phyloP scores from a whole-genome alignment of 2,329 filamentous ascomycete species.

The Dactylellina leptospora region DNA sequence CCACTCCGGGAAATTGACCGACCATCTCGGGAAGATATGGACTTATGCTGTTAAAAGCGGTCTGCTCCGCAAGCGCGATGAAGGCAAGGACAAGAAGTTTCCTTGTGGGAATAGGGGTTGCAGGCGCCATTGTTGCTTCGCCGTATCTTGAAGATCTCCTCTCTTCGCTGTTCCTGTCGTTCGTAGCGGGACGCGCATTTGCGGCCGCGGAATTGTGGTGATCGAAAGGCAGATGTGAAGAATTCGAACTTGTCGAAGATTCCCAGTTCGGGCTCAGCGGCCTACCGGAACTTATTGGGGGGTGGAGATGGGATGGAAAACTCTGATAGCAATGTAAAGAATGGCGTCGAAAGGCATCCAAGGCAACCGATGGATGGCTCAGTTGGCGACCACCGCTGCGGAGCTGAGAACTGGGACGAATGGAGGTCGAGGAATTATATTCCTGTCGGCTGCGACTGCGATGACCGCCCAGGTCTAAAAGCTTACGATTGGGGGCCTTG shows the following conservation, averaged over 20 bases:
- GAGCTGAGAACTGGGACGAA: background rate
- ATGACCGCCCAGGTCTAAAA: too few species aligned
- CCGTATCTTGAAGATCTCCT: slow-evolving; percentile 13
- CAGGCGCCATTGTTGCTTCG: slow-evolving; percentile 61
- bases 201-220: slow-evolving; percentile 58
- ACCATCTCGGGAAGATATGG: slow-evolving; percentile 96
- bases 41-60: slow-evolving; percentile 92
- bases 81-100: slow-evolving; percentile 87
- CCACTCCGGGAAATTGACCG: slow-evolving; percentile 81
- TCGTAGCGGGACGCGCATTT: slow-evolving; percentile 23
- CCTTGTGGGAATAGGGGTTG: slow-evolving; percentile 78
- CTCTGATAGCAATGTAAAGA: slow-evolving; percentile 77
- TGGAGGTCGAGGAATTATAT: slow-evolving; percentile 8
- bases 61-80: slow-evolving; percentile 92
- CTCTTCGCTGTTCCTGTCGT: slow-evolving; percentile 1
- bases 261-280: slow-evolving; percentile 19
- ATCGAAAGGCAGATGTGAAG: slow-evolving; percentile 53
- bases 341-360: slow-evolving; percentile 59
- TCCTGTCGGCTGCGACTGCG: slow-evolving; percentile 29
- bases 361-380: slow-evolving; percentile 52
- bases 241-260: slow-evolving; percentile 56
- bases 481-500: slow-evolving; percentile 44
- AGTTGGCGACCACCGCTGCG: slow-evolving; percentile 8
- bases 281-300: slow-evolving; percentile 62
- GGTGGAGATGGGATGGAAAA: slow-evolving; percentile 77